Evolutionary conservation across 2,329 filamentous ascomycete genomes (phyloP).

Genomic region (Fusarium sp.): DNA sequence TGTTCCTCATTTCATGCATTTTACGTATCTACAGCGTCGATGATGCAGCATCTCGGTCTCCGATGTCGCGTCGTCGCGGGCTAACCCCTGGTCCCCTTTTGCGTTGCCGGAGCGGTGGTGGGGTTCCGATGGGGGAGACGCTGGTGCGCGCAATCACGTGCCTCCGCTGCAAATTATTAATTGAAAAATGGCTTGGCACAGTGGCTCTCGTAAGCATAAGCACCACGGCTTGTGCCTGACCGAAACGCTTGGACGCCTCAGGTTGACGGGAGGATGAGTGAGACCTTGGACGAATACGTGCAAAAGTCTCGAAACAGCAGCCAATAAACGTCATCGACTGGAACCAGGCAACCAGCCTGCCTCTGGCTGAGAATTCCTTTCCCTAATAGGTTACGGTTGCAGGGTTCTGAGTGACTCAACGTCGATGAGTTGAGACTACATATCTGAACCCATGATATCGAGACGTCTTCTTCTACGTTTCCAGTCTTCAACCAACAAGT

Average conservation of each 20-base stretch:
- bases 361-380: too few relatives aligned
- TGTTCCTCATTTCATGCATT: constrained; percentile 9
- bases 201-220: constrained; percentile 37
- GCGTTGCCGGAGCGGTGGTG: constrained; percentile 37
- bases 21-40: not conserved
- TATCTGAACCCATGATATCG: constrained; percentile 41
- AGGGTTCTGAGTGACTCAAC: constrained; percentile 35
- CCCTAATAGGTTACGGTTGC: constrained; percentile 14
- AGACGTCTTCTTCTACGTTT: constrained; percentile 37
- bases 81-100: constrained; percentile 27
- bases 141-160: constrained; percentile 48
- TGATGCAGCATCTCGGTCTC: constrained; percentile 6
- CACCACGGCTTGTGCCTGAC: too few relatives aligned
- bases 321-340: constrained; percentile 38
- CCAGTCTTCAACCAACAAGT: constrained; percentile 15
- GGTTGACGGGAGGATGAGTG: constrained; percentile 42
- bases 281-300: constrained; percentile 31
- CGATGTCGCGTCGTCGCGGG: constrained; percentile 24
- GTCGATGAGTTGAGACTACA: constrained; percentile 6
- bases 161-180: constrained; percentile 44
- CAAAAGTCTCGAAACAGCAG: constrained; percentile 14
- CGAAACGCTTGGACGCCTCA: constrained; percentile 22
- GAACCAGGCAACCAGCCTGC: constrained; percentile 11
- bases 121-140: constrained; percentile 33
- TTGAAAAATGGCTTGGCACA: constrained; percentile 19